Evolutionary conservation across 371 early-diverging fungal species (phyloP), one percentile per base, ranked within the genome.

Genomic region (Rhizopus arrhizus): DNA sequence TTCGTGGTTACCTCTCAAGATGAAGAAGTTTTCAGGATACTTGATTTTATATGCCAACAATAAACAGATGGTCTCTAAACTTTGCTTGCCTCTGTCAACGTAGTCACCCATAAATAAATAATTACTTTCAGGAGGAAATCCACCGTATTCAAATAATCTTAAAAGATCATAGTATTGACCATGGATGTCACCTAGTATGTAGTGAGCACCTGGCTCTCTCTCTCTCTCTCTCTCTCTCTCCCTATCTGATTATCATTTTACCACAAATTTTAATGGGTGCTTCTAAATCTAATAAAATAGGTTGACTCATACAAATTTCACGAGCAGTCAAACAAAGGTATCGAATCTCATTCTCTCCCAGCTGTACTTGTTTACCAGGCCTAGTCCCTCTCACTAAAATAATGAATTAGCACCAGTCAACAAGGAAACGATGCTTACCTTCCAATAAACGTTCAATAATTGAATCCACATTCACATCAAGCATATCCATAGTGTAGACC

Each of bases 31-130:
- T 65, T 95, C 91, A 22, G 96, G 95, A 75, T 94, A 93, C 79
- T 92, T 93, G 78, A 93, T 91, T 74, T 95, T 96, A 84, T 95
- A 90, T 33, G 93, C 90, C 49, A 95, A 77, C 68, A 89, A 66
- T 72, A 91, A 67, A 76, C 87, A 81, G 68, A 87, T 79, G 31
- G 83, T 81, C 70, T 89, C 90, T 62, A 94, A 75, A 22, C 90
- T 90, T 74, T 95, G 96, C 69, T 91, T 91, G 29, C 97, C 97
- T 65, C 96, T 85, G 72, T 96, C 96, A 10, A 96, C 96, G 70
- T 96, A 96, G 80, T 96, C 97, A 56, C 97, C 97, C 64, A 96
- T 80, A 73, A 97, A 97, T 53, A 96, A 83, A 67, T 93, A 93
- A 74, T 93, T 93, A 8, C 91, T 83, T 62, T 92, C 89, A 5